Conservation (phyloP, 371 early-diverging fungal species). For the Syncephalastrum monosporum region DNA sequence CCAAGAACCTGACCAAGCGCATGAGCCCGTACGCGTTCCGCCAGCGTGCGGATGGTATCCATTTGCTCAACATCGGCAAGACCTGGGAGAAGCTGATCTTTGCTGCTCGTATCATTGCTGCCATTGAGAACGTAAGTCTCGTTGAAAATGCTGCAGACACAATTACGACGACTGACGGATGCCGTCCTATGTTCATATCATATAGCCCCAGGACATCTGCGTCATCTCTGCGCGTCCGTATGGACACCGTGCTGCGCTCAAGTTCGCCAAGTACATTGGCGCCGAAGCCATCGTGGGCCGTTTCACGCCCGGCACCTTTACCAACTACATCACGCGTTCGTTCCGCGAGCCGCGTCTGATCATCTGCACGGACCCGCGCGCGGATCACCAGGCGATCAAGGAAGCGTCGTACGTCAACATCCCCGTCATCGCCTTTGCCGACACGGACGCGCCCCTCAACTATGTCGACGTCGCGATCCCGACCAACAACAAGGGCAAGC, state of each 20-base stretch:
- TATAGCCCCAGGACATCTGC: constrained; percentile 82
- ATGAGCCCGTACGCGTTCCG: constrained; percentile 89
- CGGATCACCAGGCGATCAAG: constrained; percentile 98
- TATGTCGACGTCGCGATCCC: constrained; percentile 99
- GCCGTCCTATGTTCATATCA: not conserved
- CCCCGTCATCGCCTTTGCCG: constrained; percentile 98
- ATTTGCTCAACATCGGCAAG: constrained; percentile 98
- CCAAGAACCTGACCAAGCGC: constrained; percentile 84
- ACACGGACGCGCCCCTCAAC: constrained; percentile 94
- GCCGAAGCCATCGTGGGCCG: constrained; percentile 98
- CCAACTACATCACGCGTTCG: constrained; percentile 98
- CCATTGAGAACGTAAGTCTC: constrained; percentile 76
- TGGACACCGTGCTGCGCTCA: constrained; percentile 98
- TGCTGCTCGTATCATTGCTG: constrained; percentile 97
- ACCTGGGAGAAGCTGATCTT: constrained; percentile 99
- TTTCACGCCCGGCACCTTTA: constrained; percentile 99
- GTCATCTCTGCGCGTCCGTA: constrained; percentile 96
- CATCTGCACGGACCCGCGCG: constrained; percentile 97
- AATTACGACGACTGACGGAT: not conserved
- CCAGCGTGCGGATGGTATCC: constrained; percentile 86
- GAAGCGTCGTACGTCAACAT: constrained; percentile 99
- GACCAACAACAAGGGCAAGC: constrained; percentile 98
- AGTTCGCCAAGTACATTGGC: constrained; percentile 97
- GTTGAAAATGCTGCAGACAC: too few relatives aligned
- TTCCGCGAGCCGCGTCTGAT: constrained; percentile 99